Conservation (phyloP, 805 yeast species). For the Danielia reshetovae region DNA sequence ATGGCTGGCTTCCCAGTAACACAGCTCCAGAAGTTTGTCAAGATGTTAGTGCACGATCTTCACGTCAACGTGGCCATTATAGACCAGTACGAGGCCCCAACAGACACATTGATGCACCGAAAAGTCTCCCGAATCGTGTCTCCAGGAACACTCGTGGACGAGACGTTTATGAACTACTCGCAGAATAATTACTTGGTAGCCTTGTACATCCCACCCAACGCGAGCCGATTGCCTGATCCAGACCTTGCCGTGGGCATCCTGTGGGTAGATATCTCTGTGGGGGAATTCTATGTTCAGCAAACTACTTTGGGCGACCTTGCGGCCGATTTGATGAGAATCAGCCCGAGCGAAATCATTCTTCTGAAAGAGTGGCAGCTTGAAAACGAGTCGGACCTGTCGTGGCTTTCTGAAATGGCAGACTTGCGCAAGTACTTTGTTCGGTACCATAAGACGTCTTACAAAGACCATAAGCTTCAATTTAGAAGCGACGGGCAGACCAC, state of each 20-base stretch:
- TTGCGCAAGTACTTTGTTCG: constrained; percentile 59
- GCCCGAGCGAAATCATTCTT: constrained; percentile 76
- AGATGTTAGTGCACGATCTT: constrained; percentile 64
- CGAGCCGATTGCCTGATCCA: constrained; percentile 35
- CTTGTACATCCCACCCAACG: constrained; percentile 54
- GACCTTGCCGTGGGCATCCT: constrained; percentile 60
- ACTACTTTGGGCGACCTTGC: constrained; percentile 56
- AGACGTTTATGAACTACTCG: constrained; percentile 69
- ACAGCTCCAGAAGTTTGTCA: constrained; percentile 69
- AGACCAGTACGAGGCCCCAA: constrained; percentile 50
- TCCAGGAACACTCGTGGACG: constrained; percentile 91
- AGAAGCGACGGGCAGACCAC: constrained; percentile 32
- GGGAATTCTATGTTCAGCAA: constrained; percentile 68
- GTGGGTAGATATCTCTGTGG: constrained; percentile 89
- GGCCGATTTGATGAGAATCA: constrained; percentile 71
- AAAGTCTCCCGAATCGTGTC: constrained; percentile 78
- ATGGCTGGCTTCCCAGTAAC: constrained; percentile 90
- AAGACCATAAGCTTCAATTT: constrained; percentile 30
- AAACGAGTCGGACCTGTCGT: constrained; percentile 41
- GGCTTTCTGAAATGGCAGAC: constrained; percentile 58
- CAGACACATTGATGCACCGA: constrained; percentile 48
- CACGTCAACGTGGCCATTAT: constrained; percentile 75
- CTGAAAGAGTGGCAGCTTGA: constrained; percentile 41
- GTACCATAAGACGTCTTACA: constrained; percentile 36
- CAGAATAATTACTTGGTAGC: constrained; percentile 69